Evolutionary conservation across 1,284 basidiomycete genomes (phyloP).

Genomic region (Cutaneotrichosporon curvatum): DNA sequence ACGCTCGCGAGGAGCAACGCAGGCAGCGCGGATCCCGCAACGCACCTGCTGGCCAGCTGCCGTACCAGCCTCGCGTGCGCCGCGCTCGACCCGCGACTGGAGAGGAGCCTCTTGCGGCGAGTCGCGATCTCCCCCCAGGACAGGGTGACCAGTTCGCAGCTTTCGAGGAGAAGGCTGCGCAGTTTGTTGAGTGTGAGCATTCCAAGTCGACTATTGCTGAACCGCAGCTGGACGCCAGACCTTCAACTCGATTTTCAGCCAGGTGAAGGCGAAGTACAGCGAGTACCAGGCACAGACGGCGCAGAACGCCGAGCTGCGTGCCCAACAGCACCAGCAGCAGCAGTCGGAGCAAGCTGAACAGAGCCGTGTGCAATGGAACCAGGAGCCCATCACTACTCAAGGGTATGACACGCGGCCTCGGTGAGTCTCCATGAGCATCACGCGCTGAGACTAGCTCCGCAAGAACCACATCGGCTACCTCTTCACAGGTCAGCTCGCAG

Average conservation of each 20-base stretch:
- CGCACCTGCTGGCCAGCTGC: slow-evolving; percentile 21
- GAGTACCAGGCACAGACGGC: slow-evolving; percentile 27
- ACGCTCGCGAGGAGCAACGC: slow-evolving; percentile 2
- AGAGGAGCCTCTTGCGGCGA: too few relatives aligned
- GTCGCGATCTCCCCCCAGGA: neutral
- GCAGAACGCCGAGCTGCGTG: slow-evolving; percentile 8
- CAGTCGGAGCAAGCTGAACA: slow-evolving; percentile 1
- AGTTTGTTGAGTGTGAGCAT: slow-evolving; percentile 38
- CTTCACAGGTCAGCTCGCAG: neutral
- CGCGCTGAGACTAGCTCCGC: neutral
- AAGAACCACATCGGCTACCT: neutral
- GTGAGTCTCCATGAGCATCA: slow-evolving; percentile 14
- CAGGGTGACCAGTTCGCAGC: slow-evolving; percentile 10
- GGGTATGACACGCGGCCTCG: slow-evolving; percentile 4
- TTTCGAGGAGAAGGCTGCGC: slow-evolving; percentile 40
- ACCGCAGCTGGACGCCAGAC: slow-evolving; percentile 37
- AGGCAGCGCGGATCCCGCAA: neutral
- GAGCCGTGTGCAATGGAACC: too few relatives aligned
- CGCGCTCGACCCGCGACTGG: slow-evolving; percentile 13
- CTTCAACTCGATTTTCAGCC: slow-evolving; percentile 34
- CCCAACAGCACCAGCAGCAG: slow-evolving; percentile 11
- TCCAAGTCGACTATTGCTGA: neutral
- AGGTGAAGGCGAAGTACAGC: slow-evolving; percentile 35
- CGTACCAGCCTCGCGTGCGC: slow-evolving; percentile 43
- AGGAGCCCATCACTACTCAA: too few relatives aligned